These are phyloP conservation scores for Singerocomus inundabilis DNA, from an alignment of 1,284 basidiomycete genomes.

Conservation along the genomic window DNA sequence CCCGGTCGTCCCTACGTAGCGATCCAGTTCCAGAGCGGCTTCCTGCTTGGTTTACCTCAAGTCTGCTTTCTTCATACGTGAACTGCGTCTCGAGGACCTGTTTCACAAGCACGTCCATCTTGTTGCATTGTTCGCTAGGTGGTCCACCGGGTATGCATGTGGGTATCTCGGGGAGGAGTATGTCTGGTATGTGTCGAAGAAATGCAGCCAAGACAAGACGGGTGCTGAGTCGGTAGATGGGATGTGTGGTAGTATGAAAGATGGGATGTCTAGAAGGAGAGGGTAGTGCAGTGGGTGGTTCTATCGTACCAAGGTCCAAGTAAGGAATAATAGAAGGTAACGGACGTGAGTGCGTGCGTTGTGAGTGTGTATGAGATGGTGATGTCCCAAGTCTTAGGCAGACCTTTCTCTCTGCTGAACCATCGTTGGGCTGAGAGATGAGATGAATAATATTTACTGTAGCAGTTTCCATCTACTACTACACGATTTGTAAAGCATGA, in stretches of 20 bases:
- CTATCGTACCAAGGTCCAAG: slow-evolving; percentile 8
- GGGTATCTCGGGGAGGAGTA: slow-evolving; percentile 39
- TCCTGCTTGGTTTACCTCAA: slow-evolving; percentile 30
- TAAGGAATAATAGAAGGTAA: slow-evolving; percentile 12
- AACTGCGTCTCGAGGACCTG: slow-evolving; percentile 25
- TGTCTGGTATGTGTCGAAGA: slow-evolving; percentile 24
- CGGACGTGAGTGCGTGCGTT: slow-evolving; percentile 18
- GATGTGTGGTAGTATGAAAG: slow-evolving; percentile 22
- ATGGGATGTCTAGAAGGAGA: slow-evolving; percentile 15
- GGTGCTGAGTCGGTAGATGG: slow-evolving; percentile 47
- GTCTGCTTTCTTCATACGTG: slow-evolving; percentile 16
- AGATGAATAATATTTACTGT: too few relatives aligned
- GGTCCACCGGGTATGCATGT: slow-evolving; percentile 1
- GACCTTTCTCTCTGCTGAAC: too few relatives aligned
- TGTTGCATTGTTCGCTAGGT: slow-evolving; percentile 34
- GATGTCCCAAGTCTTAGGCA: background rate
- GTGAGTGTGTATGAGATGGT: slow-evolving; percentile 22
- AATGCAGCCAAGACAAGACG: slow-evolving; percentile 65
- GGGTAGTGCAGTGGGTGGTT: slow-evolving; percentile 17
- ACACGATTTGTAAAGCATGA: too few relatives aligned
- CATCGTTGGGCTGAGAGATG: too few relatives aligned
- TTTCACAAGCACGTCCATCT: slow-evolving; percentile 20
- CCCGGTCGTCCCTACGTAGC: slow-evolving; percentile 39
- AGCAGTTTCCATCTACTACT: too few relatives aligned
- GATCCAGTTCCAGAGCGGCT: slow-evolving; percentile 58